phyloP scores from a whole-genome alignment of 805 yeast species.

The Priceomyces carsonii region DNA sequence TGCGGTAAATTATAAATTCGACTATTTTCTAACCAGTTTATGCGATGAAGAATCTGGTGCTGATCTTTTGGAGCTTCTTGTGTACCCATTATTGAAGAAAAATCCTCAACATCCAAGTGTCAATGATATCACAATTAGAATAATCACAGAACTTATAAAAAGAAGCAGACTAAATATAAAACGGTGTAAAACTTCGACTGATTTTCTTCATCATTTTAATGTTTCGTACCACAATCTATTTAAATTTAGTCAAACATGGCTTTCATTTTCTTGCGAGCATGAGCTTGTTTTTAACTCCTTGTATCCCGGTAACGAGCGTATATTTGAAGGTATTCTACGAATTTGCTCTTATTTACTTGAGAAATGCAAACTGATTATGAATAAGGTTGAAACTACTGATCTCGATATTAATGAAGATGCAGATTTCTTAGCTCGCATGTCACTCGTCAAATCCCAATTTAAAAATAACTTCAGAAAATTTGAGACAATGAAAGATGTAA shows the following conservation, averaged over 20 bases:
- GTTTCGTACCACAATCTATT: constrained; percentile 4
- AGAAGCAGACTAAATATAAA: constrained; percentile 5
- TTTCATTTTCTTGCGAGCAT: constrained; percentile 5
- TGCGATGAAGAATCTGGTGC: not conserved
- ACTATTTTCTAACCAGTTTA: constrained; percentile 10
- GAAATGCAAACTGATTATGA: constrained; percentile 2
- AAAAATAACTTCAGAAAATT: not conserved
- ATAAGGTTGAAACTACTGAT: not conserved
- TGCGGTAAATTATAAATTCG: constrained; percentile 16
- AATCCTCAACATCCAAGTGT: constrained; percentile 19
- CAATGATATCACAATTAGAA: constrained; percentile 19
- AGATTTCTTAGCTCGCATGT: not conserved
- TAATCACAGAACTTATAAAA: constrained; percentile 16
- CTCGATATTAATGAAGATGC: not conserved
- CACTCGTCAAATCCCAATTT: not conserved
- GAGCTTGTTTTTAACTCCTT: constrained; percentile 23
- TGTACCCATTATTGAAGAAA: constrained; percentile 11
- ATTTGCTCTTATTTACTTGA: constrained; percentile 7
- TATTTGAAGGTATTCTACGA: constrained; percentile 22
- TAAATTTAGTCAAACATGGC: constrained; percentile 5
- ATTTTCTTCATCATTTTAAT: constrained; percentile 2
- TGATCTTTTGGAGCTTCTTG: constrained; percentile 4
- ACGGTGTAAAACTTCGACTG: not conserved
- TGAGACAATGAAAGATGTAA: constrained; percentile 2
- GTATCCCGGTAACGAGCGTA: constrained; percentile 25